Conservation (phyloP, 2,329 filamentous ascomycete genomes). For the Stachybotrys chlorohalonatus region DNA sequence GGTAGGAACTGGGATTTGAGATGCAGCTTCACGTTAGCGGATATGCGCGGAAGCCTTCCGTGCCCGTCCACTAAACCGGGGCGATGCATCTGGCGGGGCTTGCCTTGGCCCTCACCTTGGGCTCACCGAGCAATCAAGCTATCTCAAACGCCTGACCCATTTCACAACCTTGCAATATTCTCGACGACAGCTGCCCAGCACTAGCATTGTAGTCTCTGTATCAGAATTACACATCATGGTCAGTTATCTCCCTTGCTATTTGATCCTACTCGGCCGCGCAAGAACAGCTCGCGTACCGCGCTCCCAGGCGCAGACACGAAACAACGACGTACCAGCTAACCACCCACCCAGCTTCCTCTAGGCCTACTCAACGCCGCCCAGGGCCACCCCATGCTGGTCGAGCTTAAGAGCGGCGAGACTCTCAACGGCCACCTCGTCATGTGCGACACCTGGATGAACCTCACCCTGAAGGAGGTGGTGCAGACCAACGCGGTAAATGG, state of each 20-base stretch:
- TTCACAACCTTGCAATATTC: background rate
- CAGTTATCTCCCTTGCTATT: background rate
- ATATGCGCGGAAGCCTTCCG: constrained; percentile 3
- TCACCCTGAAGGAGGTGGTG: constrained; percentile 93
- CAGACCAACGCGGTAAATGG: constrained; percentile 72
- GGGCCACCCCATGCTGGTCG: constrained; percentile 95
- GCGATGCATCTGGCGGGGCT: constrained; percentile 18
- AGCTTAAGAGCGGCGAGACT: constrained; percentile 95
- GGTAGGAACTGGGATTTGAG: background rate
- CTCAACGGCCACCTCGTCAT: constrained; percentile 92
- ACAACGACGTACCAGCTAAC: constrained; percentile 12
- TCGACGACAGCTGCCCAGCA: too few relatives aligned
- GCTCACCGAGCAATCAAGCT: background rate
- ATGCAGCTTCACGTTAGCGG: background rate
- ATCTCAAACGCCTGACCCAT: background rate
- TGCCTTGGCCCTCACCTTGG: background rate
- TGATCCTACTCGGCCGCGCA: background rate
- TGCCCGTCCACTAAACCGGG: constrained; percentile 9
- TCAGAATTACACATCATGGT: background rate
- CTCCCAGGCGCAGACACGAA: too few relatives aligned
- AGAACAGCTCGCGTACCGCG: too few relatives aligned
- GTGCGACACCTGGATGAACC: constrained; percentile 99
- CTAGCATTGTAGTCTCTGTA: background rate
- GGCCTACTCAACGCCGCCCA: constrained; percentile 91
- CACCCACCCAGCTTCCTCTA: constrained; percentile 47